phyloP scores from a whole-genome alignment of 768 basidiomycete genomes.

The Gautieria morchelliformis region DNA sequence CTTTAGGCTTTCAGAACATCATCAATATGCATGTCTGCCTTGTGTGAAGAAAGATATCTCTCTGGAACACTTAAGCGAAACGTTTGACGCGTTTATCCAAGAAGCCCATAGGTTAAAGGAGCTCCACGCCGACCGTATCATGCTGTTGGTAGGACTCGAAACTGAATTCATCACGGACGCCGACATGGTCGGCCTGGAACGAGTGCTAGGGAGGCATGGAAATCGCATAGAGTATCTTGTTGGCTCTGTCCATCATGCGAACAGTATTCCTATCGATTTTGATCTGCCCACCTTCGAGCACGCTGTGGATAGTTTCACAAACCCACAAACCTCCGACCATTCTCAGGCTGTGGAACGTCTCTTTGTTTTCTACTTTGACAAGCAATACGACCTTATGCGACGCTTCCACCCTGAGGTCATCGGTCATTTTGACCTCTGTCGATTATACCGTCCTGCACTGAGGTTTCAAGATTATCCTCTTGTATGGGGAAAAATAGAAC shows the following conservation, averaged over 20 bases:
- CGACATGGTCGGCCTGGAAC: constrained; percentile 52
- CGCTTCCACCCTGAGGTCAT: constrained; percentile 79
- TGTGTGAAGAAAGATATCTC: constrained; percentile 43
- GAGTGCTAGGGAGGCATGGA: constrained; percentile 38
- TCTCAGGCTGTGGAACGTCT: constrained; percentile 33
- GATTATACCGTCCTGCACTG: constrained; percentile 67
- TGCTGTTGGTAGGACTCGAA: constrained; percentile 81
- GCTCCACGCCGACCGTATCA: constrained; percentile 53
- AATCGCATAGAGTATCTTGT: constrained; percentile 76
- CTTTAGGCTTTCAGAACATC: constrained; percentile 9
- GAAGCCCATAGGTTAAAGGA: constrained; percentile 73
- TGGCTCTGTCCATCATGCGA: constrained; percentile 89
- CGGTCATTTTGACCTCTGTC: constrained; percentile 89
- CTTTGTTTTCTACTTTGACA: constrained; percentile 72
- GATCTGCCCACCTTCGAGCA: constrained; percentile 60
- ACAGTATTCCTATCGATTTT: constrained; percentile 85
- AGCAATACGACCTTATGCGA: constrained; percentile 62
- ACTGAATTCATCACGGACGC: constrained; percentile 74
- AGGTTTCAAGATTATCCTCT: constrained; percentile 43
- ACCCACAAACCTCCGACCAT: constrained; percentile 15
- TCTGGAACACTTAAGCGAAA: constrained; percentile 39
- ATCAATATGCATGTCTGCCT: constrained; percentile 6
- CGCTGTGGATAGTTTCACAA: constrained; percentile 35
- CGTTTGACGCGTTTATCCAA: constrained; percentile 64
- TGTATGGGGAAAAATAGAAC: constrained; percentile 55